Evolutionary conservation across 345 rosid genomes (phyloP).

Genomic region (Pistacia vera): DNA sequence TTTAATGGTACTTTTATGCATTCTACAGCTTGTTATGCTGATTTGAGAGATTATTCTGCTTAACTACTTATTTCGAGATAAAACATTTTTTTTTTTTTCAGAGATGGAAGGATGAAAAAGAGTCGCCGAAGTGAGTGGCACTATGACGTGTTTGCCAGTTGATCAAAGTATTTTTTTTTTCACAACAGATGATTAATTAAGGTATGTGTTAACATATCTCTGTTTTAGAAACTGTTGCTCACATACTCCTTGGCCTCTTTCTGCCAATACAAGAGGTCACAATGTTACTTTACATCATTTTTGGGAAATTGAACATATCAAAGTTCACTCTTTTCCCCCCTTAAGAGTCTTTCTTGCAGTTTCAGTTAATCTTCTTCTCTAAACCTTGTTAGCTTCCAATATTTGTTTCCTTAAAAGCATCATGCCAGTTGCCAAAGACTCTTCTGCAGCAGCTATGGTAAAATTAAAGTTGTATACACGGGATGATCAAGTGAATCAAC

Average conservation of each 20-base stretch:
- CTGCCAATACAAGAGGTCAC: background rate
- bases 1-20: background rate
- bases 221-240: background rate
- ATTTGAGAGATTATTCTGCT: background rate
- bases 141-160: background rate
- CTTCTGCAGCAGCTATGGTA: background rate
- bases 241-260: background rate
- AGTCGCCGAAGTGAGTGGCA: background rate
- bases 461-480: background rate
- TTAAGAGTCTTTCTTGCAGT: background rate
- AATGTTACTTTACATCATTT: background rate
- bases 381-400: slow-evolving; percentile 1
- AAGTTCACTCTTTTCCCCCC: background rate
- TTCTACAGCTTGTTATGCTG: background rate
- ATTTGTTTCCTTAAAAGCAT: slow-evolving; percentile 4
- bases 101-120: slow-evolving; percentile 5
- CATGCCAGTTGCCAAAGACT: too few species aligned
- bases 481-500: background rate
- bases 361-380: slow-evolving; percentile 6
- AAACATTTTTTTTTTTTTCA: background rate
- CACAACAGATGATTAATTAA: background rate
- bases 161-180: background rate
- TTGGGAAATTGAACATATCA: background rate
- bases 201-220: slow-evolving; percentile 5
- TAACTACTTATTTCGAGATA: background rate